phyloP scores from a whole-genome alignment of 257 asterid genomes.

The Salvia splendens region DNA sequence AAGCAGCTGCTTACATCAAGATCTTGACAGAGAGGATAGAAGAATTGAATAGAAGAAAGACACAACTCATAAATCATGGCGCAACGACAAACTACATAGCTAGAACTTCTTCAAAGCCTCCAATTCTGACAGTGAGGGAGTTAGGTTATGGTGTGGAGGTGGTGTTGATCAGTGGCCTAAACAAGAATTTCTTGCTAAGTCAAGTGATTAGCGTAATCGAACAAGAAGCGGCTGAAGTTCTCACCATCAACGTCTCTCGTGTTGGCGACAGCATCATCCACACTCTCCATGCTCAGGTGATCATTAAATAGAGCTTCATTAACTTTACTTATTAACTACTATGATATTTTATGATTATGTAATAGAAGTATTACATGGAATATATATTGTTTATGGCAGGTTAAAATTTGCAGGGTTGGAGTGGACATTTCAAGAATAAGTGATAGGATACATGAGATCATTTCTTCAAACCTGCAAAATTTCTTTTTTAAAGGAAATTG shows the following conservation, averaged over 20 bases:
- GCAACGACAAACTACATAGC: neutral
- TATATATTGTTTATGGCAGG: neutral
- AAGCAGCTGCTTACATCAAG: constrained; percentile 38
- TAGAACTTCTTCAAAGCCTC: neutral
- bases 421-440: neutral
- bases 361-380: too few relatives aligned
- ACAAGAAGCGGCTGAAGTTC: constrained; percentile 49
- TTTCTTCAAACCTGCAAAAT: neutral
- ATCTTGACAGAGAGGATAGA: constrained; percentile 37
- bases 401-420: neutral
- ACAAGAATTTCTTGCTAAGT: constrained; percentile 25
- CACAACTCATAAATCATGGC: neutral
- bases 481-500: too few relatives aligned
- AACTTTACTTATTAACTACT: neutral
- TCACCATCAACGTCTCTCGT: constrained; percentile 24
- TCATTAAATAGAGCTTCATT: neutral
- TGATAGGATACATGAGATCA: neutral
- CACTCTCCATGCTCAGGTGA: constrained; percentile 47
- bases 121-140: constrained; percentile 34
- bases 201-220: constrained; percentile 35
- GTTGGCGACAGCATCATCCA: constrained; percentile 23
- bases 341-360: neutral
- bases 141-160: constrained; percentile 41
- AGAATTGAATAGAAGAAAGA: constrained; percentile 37
- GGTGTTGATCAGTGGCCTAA: constrained; percentile 30